Evolutionary conservation across 2,329 filamentous ascomycete genomes (phyloP).

Genomic region (Colletotrichum phormii): DNA sequence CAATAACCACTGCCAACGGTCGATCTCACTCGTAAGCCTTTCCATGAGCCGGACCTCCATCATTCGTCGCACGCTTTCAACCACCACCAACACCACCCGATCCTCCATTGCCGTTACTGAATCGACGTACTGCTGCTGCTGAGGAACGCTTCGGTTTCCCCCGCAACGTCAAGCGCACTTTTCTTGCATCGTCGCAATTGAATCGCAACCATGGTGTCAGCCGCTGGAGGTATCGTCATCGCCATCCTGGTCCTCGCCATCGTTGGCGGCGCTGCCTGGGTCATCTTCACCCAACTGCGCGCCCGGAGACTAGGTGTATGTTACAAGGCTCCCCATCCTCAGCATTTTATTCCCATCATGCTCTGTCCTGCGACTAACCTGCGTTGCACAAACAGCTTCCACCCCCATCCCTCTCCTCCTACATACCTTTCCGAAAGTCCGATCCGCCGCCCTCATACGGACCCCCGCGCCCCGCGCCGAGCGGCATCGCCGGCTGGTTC

Average conservation of each 20-base stretch:
- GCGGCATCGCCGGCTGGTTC: conserved; percentile 79
- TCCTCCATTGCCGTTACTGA: background rate
- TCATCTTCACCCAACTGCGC: conserved; percentile 77
- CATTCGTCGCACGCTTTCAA: conserved; percentile 15
- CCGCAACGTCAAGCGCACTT: conserved; percentile 3
- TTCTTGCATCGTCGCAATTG: conserved; percentile 27
- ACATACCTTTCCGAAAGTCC: conserved; percentile 75
- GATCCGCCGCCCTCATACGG: conserved; percentile 57
- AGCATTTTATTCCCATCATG: background rate
- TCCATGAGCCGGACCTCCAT: conserved; percentile 31
- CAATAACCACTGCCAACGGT: background rate
- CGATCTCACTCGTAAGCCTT: conserved; percentile 4
- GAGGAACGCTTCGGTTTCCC: conserved; percentile 8
- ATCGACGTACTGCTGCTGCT: background rate
- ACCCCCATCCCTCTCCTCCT: conserved; percentile 73
- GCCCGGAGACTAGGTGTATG: conserved; percentile 77
- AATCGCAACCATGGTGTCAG: conserved; percentile 61
- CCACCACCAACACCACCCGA: background rate
- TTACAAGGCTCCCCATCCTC: conserved; percentile 37
- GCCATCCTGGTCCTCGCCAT: conserved; percentile 74
- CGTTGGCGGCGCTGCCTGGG: conserved; percentile 70
- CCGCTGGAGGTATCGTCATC: conserved; percentile 77
- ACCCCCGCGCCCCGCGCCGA: conserved; percentile 65
- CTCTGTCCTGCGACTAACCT: background rate
- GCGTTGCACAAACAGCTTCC: conserved; percentile 66